Base-by-base conservation (phyloP, 176 grass and related monocot genomes). In the Bromus sterilis region DNA sequence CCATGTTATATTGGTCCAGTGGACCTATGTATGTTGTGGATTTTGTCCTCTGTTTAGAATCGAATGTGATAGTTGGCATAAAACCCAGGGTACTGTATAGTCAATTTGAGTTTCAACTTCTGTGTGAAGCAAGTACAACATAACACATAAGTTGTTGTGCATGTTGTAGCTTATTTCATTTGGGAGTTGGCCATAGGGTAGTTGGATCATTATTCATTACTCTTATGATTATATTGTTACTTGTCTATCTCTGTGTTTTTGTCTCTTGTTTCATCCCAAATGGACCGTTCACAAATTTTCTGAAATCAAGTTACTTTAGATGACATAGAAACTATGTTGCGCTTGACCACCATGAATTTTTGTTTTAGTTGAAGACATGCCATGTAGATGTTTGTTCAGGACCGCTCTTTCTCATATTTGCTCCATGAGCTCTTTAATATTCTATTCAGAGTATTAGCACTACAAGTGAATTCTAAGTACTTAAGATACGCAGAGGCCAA, bases 71-170 rank as follows among this genome's bases (percentile, higher is more conserved):
- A 68, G 66, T 10, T 35, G 30, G 30, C 58, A 59, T 56, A 83
- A 35, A 56, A 78, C 42, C 2, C n/a, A 79, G 58, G 66, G 9
- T 44, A 79, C 61, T 30, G n/a, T 57, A 13, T 66, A 75, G 35
- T n/a, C 67, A 72, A 48, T 83, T 78, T 83, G 7, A 79, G 37
- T 76, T 58, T 12, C 21, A 53, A 53, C 57, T 74, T 74, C 78
- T 20, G 14, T 43, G 30, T 74, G 67, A 87, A 67, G 78, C 15
- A 20, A 69, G 49, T 63, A 35, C 71, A 68, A 56, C 46, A 66
- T 2, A 29, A 16, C 31, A 42, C 36, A 10, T 42, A 33, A 69
- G 36, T 69, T 80, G 32, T 51, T 56, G 39, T 4, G 26, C 30
- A 15, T 82, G 15, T 75, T 84, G 48, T 30, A 75, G 59, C 63